Evolutionary conservation across 164 flowering plant species (phyloP).

Genomic region (Berberis vulgaris): DNA sequence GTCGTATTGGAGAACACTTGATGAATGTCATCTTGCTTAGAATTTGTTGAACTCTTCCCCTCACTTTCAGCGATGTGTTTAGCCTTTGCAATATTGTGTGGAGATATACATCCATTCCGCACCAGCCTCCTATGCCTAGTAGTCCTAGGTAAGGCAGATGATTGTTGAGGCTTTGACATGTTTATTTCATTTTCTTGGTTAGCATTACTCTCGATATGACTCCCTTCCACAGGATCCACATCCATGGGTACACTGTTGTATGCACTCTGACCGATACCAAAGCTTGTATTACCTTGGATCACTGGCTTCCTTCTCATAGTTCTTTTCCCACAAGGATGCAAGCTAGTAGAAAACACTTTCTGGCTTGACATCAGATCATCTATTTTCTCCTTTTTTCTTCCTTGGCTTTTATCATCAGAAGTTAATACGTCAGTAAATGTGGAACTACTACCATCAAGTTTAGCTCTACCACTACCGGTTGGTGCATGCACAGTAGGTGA

Average conservation of each 20-base stretch:
- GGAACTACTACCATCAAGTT: neutral
- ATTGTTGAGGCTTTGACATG: neutral
- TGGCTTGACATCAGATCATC: neutral
- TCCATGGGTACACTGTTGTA: neutral
- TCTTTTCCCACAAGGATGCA: neutral
- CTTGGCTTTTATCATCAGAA: neutral
- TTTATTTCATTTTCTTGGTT: neutral
- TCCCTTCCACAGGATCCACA: neutral
- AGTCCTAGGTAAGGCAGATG: neutral
- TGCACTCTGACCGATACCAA: neutral
- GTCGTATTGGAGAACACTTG: neutral
- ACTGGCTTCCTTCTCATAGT: neutral
- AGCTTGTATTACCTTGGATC: neutral
- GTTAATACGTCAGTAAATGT: neutral
- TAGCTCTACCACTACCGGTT: neutral
- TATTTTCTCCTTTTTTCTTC: neutral
- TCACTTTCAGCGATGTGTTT: neutral
- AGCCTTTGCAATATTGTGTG: conserved; percentile 1
- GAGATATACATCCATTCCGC: neutral
- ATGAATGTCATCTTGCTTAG: neutral
- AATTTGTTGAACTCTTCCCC: neutral
- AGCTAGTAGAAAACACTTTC: neutral
- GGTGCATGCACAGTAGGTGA: neutral
- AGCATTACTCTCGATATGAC: neutral
- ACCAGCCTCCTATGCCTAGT: neutral